Evolutionary conservation across 1,139 yeast species (phyloP), one percentile per base, ranked within the genome.

Genomic region (Saccharomycopsis crataegensis): DNA sequence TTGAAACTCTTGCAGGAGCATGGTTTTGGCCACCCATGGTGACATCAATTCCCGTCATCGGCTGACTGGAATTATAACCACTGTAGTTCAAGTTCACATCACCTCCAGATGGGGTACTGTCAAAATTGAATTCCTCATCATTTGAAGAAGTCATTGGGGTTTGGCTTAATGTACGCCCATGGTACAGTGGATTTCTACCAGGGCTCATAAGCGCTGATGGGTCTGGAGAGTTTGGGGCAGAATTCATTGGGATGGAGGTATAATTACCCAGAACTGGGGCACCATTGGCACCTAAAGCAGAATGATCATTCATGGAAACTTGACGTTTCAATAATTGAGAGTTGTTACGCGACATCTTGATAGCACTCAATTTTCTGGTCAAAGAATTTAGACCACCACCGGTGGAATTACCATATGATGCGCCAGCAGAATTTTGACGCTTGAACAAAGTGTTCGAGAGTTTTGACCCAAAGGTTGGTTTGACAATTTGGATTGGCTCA

Each of bases 91-190:
- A 37, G 41, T 37, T n/a, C 14, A 28, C 45, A 8, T 12, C 48
- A 9, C 31, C 42, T 3, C 11, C n/a, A 4, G 51, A 14, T 8
- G 37, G 41, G 28, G 43, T 37, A 11, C 32, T 22, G n/a, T 48
- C 32, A 38, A 55, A 55, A 32, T 50, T 46, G 43, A 55, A 55
- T 22, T 51, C 52, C 22, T 42, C 48, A 3, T 36, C 51, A 16
- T 33, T 48, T 5, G 54, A 52, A 17, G 52, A 48, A 7, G 41
- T 54, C 33, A 54, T 54, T 12, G 57, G 57, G 17, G 52, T 51
- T 6, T 42, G 32, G 12, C 44, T 32, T n/a, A 49, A 16, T 9
- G 54, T 51, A n/a, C 57, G 12, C 37, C 48, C 52, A 41, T 51
- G 57, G 28, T 22, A 22, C 4, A 22, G 28, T 22, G 28, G 28